These are phyloP conservation scores for Alectoria sarmentosa DNA, from an alignment of 495 filamentous ascomycete genomes.

Conservation along the genomic window DNA sequence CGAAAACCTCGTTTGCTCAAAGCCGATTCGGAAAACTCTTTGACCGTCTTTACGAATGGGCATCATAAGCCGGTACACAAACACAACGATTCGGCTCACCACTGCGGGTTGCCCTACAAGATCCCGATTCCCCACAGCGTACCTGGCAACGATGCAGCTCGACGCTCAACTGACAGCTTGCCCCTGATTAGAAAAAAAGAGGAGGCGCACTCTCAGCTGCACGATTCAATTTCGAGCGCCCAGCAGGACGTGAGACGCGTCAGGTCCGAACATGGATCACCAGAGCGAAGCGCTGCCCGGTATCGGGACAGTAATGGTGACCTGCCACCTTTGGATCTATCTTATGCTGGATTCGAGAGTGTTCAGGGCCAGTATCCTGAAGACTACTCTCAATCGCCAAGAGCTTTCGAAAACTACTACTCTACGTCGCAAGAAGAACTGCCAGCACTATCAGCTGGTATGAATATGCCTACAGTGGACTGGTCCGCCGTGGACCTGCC, in stretches of 20 bases:
- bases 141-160: conserved; percentile 52
- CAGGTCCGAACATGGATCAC: conserved; percentile 68
- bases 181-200: conserved; percentile 41
- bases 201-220: conserved; percentile 34
- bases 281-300: conserved; percentile 49
- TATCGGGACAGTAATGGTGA: conserved; percentile 54
- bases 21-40: conserved; percentile 66
- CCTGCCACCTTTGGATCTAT: conserved; percentile 59
- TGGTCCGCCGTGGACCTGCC: conserved; percentile 68
- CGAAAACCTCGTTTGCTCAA: conserved; percentile 69
- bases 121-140: conserved; percentile 67
- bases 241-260: conserved; percentile 42
- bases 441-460: conserved; percentile 58
- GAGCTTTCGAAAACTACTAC: conserved; percentile 34
- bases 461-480: conserved; percentile 58
- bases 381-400: conserved; percentile 36
- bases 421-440: conserved; percentile 49
- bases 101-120: conserved; percentile 74
- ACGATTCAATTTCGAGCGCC: conserved; percentile 40
- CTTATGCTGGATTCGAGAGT: conserved; percentile 46
- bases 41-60: conserved; percentile 85
- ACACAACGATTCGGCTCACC: conserved; percentile 78
- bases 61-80: conserved; percentile 91
- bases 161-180: conserved; percentile 64
- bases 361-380: conserved; percentile 43